A percentile compares a stretch with the other conserved stretches of the same genome.
These are phyloP conservation scores for Epichloe uncinata DNA, from an alignment of 2,329 filamentous ascomycete genomes.

Conservation along the genomic window DNA sequence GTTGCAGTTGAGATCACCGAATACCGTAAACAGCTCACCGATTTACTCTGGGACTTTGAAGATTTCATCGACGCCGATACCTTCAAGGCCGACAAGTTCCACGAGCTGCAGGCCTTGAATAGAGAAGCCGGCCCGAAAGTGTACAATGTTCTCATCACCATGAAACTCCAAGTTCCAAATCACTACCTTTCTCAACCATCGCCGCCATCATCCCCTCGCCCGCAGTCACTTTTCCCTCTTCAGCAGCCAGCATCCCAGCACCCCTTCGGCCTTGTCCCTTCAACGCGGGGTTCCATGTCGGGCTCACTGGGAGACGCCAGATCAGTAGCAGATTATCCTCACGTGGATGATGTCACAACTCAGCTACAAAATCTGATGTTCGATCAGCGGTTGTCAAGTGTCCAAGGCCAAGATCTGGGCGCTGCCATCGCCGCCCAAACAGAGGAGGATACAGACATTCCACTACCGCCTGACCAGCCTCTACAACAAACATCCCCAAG, in stretches of 20 bases:
- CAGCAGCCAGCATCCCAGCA: slow-evolving; percentile 1
- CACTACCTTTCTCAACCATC: slow-evolving; percentile 15
- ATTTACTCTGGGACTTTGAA: slow-evolving; percentile 44
- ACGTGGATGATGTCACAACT: slow-evolving; percentile 17
- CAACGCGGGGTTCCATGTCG: slow-evolving; percentile 1
- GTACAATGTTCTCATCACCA: slow-evolving; percentile 36
- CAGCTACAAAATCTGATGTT: slow-evolving; percentile 16
- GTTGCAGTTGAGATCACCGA: slow-evolving; percentile 34
- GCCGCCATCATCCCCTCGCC: slow-evolving; percentile 14
- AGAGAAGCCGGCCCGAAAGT: slow-evolving; percentile 35
- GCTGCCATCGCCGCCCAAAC: too few species aligned
- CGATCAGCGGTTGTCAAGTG: not conserved
- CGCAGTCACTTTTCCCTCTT: slow-evolving; percentile 4
- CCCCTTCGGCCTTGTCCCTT: not conserved
- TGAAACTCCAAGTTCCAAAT: slow-evolving; percentile 32
- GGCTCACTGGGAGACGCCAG: slow-evolving; percentile 2
- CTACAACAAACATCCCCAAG: slow-evolving; percentile 16
- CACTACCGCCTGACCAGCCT: slow-evolving; percentile 6
- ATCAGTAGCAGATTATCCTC: slow-evolving; percentile 1
- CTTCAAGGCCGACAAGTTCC: slow-evolving; percentile 38
- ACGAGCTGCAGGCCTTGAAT: slow-evolving; percentile 32
- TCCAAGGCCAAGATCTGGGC: not conserved
- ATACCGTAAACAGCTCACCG: slow-evolving; percentile 32
- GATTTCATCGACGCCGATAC: slow-evolving; percentile 35
- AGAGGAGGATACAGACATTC: not conserved